Evolutionary conservation across 2,329 filamentous ascomycete genomes (phyloP).

Genomic region (Aspergillus fischeri): DNA sequence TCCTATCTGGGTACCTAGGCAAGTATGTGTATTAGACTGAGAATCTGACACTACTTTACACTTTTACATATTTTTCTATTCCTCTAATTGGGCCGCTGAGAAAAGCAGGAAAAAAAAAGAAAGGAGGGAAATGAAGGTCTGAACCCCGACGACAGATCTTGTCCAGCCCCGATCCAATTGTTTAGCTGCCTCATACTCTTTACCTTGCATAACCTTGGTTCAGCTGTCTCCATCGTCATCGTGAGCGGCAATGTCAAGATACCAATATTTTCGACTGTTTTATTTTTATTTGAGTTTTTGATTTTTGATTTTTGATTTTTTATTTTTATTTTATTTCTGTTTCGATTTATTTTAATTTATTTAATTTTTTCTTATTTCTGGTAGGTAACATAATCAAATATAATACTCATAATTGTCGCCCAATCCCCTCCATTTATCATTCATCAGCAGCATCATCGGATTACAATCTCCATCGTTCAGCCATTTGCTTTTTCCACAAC

Average conservation of each 20-base stretch:
- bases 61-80: background rate
- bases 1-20: background rate
- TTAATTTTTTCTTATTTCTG: slow-evolving; percentile 6
- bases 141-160: slow-evolving; percentile 16
- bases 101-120: background rate
- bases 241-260: slow-evolving; percentile 21
- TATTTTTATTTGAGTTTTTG: too few relatives aligned
- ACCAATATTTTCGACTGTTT: background rate
- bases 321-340: too few relatives aligned
- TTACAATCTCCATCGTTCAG: background rate
- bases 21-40: background rate
- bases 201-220: slow-evolving; percentile 28
- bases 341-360: background rate
- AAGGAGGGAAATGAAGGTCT: slow-evolving; percentile 5
- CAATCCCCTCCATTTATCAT: slow-evolving; percentile 6
- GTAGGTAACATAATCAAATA: slow-evolving; percentile 2
- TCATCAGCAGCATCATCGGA: slow-evolving; percentile 5
- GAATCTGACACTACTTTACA: background rate
- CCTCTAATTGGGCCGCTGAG: background rate
- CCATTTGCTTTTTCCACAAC: slow-evolving; percentile 2
- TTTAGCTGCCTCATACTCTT: slow-evolving; percentile 16
- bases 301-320: background rate
- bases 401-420: slow-evolving; percentile 13
- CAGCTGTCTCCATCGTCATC: slow-evolving; percentile 24
- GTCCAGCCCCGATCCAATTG: slow-evolving; percentile 20